Evolutionary conservation across 1,284 basidiomycete species (phyloP), one percentile per base, ranked within the genome.

Genomic region (Phaffia rhodozyma): DNA sequence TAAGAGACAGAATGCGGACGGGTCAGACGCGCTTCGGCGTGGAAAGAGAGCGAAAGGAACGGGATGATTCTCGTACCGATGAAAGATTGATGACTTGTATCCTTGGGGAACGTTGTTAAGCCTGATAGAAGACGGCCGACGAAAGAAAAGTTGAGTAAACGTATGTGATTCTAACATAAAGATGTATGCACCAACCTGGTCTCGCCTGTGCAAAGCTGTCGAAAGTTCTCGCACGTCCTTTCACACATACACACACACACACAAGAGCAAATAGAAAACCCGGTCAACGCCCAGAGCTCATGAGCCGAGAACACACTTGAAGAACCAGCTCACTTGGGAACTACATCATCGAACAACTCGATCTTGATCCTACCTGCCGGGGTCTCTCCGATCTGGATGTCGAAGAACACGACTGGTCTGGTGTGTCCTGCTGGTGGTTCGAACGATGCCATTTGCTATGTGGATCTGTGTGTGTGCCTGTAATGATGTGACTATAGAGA

Each of bases 181-280:
- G 5, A 5, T 34, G 9, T 43, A 43, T 43, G 38, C 38, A 70
- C 74, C 65, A 65, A 91, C 89, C 90, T 82, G 76, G 86, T 89
- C 77, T 97, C 93, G 38, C 96, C 94, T 0, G 94, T 97, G 73
- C 94, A 97, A 25, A 97, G 79, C 71, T 97, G 93, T 65, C 94
- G 81, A 71, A 98, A 98, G 79, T 98, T 98, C 77, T 98, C 96
- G 1, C 91, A 89, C 0, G 94, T 97, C 72, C 88, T 90, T 68
- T 55, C 27, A 34, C 27, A 18, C 50, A 23, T 30, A 20, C 1
- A 48, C 4, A 47, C 49, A 63, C 21, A 21, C 57, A 6, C 20
- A 32, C n/a, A 66, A 47, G 59, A 30, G 54, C 66, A 30, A 67
- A 21, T 53, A 61, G 52, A 32, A 1, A 61, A 32, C 59, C 53